These are phyloP conservation scores for Tuber melanosporum DNA, from an alignment of 495 filamentous ascomycete species.

Conservation along the genomic window DNA sequence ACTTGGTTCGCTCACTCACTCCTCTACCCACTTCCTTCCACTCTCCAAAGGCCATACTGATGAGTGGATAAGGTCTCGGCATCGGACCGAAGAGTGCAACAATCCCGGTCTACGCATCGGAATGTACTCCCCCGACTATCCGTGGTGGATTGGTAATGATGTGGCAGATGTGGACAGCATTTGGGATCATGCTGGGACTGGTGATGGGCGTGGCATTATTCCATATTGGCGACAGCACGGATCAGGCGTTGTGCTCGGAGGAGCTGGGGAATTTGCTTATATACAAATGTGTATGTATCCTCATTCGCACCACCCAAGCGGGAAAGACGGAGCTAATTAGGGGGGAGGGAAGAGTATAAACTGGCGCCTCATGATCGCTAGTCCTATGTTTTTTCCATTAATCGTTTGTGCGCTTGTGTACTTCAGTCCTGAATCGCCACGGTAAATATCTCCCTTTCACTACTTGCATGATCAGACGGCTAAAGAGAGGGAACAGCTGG, in stretches of 20 bases:
- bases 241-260: slow-evolving; percentile 29
- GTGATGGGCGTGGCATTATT: slow-evolving; percentile 64
- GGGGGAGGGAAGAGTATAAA: slow-evolving; percentile 52
- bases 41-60: slow-evolving; percentile 55
- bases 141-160: slow-evolving; percentile 69
- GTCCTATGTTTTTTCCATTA: slow-evolving; percentile 66
- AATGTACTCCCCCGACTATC: slow-evolving; percentile 62
- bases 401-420: slow-evolving; percentile 63
- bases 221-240: slow-evolving; percentile 50
- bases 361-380: slow-evolving; percentile 78
- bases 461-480: slow-evolving; percentile 48
- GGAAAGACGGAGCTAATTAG: slow-evolving; percentile 42
- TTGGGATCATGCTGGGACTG: slow-evolving; percentile 71
- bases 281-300: slow-evolving; percentile 41
- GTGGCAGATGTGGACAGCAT: slow-evolving; percentile 83
- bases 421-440: slow-evolving; percentile 63
- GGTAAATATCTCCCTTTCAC: slow-evolving; percentile 39
- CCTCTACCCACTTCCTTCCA: slow-evolving; percentile 53
- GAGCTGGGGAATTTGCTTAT: not conserved
- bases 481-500: slow-evolving; percentile 53
- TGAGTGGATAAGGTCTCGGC: slow-evolving; percentile 53
- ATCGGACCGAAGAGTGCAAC: slow-evolving; percentile 77
- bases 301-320: not conserved
- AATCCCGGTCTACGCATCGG: slow-evolving; percentile 71
- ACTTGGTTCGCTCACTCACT: slow-evolving; percentile 50